Percentiles rank a stretch among this genome's conserved stretches.
Evolutionary conservation across 2,329 filamentous ascomycete species (phyloP).

Genomic region (Didymella pinodella): DNA sequence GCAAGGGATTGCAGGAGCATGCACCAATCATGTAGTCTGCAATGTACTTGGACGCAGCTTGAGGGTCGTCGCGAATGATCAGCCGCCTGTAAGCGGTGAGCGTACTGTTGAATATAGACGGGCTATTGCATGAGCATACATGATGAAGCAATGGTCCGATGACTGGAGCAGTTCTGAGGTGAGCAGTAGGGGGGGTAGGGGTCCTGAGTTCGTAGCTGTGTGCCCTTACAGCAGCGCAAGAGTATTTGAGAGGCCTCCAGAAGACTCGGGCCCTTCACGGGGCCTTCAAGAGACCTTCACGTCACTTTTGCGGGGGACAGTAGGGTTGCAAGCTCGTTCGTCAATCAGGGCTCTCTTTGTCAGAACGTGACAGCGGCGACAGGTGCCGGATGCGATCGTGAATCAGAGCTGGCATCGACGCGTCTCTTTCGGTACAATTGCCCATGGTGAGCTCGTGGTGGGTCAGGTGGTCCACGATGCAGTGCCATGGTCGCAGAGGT

Average conservation of each 20-base stretch:
- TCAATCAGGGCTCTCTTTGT: conserved; percentile 37
- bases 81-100: conserved; percentile 70
- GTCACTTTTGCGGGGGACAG: conserved; percentile 29
- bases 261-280: conserved; percentile 1
- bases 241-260: conserved; percentile 31
- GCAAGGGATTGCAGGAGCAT: conserved; percentile 30
- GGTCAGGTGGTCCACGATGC: conserved; percentile 34
- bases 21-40: conserved; percentile 80
- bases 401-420: conserved; percentile 18
- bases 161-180: conserved; percentile 21
- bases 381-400: conserved; percentile 30
- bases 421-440: conserved; percentile 13
- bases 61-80: conserved; percentile 78
- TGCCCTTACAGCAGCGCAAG: conserved; percentile 9
- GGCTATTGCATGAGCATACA: conserved; percentile 44
- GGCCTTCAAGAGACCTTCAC: conserved; percentile 25
- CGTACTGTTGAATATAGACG: conserved; percentile 25
- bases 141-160: conserved; percentile 30
- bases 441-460: conserved; percentile 25
- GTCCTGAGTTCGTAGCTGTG: conserved; percentile 1
- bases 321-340: conserved; percentile 27
- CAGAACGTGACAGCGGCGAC: conserved; percentile 32
- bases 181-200: conserved; percentile 17
- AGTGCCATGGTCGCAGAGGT: conserved; percentile 37
- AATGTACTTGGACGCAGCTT: conserved; percentile 75